Base-by-base conservation (phyloP, 1,284 basidiomycete genomes). In the Apiotrichum montevideense region DNA sequence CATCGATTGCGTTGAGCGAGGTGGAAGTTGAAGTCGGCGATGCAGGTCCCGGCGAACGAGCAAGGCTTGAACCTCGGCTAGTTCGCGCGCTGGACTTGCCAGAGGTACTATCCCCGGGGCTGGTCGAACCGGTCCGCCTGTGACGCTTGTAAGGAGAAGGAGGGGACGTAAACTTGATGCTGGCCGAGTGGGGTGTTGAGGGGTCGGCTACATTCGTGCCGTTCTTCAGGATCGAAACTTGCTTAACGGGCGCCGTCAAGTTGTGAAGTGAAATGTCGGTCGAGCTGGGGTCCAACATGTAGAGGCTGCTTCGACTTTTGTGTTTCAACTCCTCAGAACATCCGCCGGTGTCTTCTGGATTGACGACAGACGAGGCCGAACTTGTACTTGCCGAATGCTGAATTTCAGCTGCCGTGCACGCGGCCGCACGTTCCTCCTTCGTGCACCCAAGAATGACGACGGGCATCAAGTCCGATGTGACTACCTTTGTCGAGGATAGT, bases 401-500 rank as follows among this genome's bases (percentile, higher is more conserved):
- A n/a, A 4, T 41, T 15, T 7, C 35, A 13, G 13, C 56, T 8
- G 58, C 54, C 35, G 40, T 46, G 3, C 49, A 49, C 3, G 64
- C 67, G 0, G 52, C 39, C 1, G 59, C 52, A 9, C 69, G 57
- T 33, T 71, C 67, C 8, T 53, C 47, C 1, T 56, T 33, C 0
- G 65, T 64, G 1, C 55, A 39, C 3, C 60, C 54, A 9, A 59
- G 58, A 21, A 73, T 47, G 13, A 61, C 29, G 44, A 73, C 54
- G 6, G 71, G 68, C 13, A 70, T 52, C 5, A 59, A 53, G 0
- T 60, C 55, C 40, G 61, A 64, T 2, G 44, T 44, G 33, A 68
- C 58, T 40, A 67, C 64, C 44, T 64, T 66, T 2, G 7, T 11
- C 3, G 50, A 33, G 1, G 41, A 43, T 54, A 34, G 15, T 33